A percentile compares a stretch with the other conserved stretches of the same genome.
Evolutionary conservation across 2,329 filamentous ascomycete genomes (phyloP).

Genomic region (Ophiostoma perfectum): DNA sequence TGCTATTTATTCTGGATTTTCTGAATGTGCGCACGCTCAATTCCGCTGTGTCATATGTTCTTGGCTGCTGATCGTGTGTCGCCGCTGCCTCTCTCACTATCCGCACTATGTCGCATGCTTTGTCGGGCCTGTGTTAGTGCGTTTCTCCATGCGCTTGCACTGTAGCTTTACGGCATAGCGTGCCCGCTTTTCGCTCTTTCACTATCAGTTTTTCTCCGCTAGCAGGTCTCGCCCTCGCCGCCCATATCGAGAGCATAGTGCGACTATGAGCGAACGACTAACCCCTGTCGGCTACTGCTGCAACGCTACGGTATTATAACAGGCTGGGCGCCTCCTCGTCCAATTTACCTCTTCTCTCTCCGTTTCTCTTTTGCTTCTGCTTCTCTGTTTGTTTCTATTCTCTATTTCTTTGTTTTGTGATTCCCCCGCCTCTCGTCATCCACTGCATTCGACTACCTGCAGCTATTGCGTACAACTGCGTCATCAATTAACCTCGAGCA

Average conservation of each 20-base stretch:
- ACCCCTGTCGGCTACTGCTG: slow-evolving; percentile 1
- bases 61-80: slow-evolving; percentile 1
- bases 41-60: not conserved
- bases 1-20: no score
- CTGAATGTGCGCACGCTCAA: no score
- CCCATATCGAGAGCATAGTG: not conserved
- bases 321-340: not conserved
- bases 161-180: not conserved
- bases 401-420: not conserved
- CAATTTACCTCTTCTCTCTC: not conserved
- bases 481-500: not conserved
- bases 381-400: not conserved
- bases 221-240: not conserved
- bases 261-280: not conserved
- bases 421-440: not conserved
- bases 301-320: not conserved
- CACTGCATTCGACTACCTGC: not conserved
- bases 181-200: slow-evolving; percentile 4
- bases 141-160: slow-evolving; percentile 3
- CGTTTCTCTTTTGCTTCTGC: not conserved
- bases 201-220: not conserved
- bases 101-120: not conserved
- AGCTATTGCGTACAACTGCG: not conserved
- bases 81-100: not conserved
- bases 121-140: not conserved